Base-by-base conservation (phyloP, 1,284 basidiomycete genomes). In the Pholiota adiposa region DNA sequence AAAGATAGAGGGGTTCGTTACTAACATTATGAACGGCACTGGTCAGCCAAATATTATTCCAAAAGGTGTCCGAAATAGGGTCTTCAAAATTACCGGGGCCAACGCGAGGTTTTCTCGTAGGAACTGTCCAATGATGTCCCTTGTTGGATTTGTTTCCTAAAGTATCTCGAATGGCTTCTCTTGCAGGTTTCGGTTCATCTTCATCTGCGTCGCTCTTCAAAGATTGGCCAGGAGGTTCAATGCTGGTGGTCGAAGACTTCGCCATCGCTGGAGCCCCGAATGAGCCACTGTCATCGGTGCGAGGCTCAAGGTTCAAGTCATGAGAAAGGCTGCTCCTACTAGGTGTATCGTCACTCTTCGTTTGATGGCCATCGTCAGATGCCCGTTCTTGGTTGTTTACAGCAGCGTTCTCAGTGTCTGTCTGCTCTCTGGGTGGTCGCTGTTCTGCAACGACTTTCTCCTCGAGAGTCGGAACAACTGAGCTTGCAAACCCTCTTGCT, bases 11-110 rank as follows among this genome's bases (percentile, higher is more conserved):
- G 40, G 33, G 49, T 34, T 36, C 62, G 59, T 16, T n/a, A 79
- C 90, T 65, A 56, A 94, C 93, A 70, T 96, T 97, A 69, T 93
- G 88, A 48, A 87, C 85, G 1, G 94, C 93, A 54, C 85, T 86
- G 4, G 93, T 88, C 4, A 93, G 81, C 96, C 96, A 98, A 46
- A 93, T 83, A 63, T 92, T 82, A 69, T 91, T 91, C 92, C 93
- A 97, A 73, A 97, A 97, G 49, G 74, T 77, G 62, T 95, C 92
- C 65, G 82, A 85, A 27, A 97, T 80, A 12, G 96, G 96, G 73
- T 98, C 96, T 62, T 92, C 89, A 67, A 98, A 95, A 16, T 85
- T 85, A 63, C 92, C 75, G 0, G 90, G 85, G 66, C 93, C 88
- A 54, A 96, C 84, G 33, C 82, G 75, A 0, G 94, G 93, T 29